Evolutionary conservation across 352 stramenopile genomes (phyloP), one percentile per base, ranked within the genome.

Genomic region (Halophytophthora polymorphica): DNA sequence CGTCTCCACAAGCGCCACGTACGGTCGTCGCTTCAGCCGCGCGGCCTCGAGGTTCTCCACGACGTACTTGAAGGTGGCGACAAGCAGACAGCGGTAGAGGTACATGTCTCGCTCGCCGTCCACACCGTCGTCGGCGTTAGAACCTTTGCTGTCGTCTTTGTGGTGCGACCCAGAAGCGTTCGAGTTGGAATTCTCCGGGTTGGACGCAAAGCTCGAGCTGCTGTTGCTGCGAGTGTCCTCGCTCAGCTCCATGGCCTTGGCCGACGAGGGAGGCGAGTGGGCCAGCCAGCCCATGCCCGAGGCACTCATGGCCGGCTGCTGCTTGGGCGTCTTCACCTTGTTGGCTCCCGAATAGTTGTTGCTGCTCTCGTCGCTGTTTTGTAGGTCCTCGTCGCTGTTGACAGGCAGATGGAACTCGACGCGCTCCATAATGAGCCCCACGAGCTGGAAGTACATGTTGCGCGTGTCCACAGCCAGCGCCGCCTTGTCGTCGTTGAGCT

Each of bases 51-150:
- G 64, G 46, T 69, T 88, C 47, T 87, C 76, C 11, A 73, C 59
- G 3, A 82, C 79, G 43, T 84, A 75, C 62, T 88, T 85, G 59
- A 86, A 90, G 1, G 76, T 90, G n/a, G 76, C 76, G n/a, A 88
- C 75, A 3, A 90, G 59, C 14, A 86, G 55, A 37, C 76, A 88
- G 2, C 79, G 61, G 45, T 90, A 88, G 34, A 85, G 41, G 41
- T 85, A 80, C 22, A 88, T 56, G 40, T 87, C 74, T 6, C 67
- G 63, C 44, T 82, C 71, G 4, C 64, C 67, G 21, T 87, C 76
- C 5, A 45, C 56, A n/a, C 55, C 57, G 15, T 73, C 67, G 5
- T 71, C 65, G 0, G 36, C 52, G 19, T 8, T 31, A 31, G 25
- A 31, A 8, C 25, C 25, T 8, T 50, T 73, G 19, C 35, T 45